Conservation (phyloP, 805 yeast genomes). For the Candida patagonica region DNA sequence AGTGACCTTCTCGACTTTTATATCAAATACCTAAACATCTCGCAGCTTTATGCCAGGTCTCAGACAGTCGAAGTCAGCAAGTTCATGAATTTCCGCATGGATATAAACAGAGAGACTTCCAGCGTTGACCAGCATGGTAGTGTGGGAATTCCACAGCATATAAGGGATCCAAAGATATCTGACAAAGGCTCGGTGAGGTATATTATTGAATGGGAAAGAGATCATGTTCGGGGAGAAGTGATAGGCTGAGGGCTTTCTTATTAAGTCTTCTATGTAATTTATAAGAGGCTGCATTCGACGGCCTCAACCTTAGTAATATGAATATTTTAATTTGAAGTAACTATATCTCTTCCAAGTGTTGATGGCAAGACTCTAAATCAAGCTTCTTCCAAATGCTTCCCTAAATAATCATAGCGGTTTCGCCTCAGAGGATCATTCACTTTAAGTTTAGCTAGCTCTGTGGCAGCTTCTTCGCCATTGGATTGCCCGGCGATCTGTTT, state of each 20-base stretch:
- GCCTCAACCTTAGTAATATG: too few species aligned
- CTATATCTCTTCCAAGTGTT: too few species aligned
- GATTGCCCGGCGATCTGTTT: constrained; percentile 21
- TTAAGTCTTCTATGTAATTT: too few species aligned
- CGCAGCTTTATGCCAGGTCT: constrained; percentile 36
- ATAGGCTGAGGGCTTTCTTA: constrained; percentile 1
- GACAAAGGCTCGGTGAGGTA: constrained; percentile 25
- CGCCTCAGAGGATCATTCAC: constrained; percentile 21
- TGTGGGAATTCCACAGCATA: not conserved
- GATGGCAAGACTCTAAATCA: too few species aligned
- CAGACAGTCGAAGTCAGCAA: constrained; percentile 7
- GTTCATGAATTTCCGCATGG: constrained; percentile 15
- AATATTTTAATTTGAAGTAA: too few species aligned
- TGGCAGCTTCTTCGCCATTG: constrained; percentile 16
- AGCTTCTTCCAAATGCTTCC: constrained; percentile 4
- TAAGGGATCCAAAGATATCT: constrained; percentile 27
- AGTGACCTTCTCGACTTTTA: constrained; percentile 52
- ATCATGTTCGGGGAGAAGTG: constrained; percentile 15
- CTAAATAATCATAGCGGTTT: constrained; percentile 18
- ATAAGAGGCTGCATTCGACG: too few species aligned
- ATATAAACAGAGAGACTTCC: constrained; percentile 36
- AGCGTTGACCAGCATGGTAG: constrained; percentile 18
- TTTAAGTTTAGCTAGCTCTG: constrained; percentile 26
- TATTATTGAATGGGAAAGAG: constrained; percentile 22
- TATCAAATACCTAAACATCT: constrained; percentile 44